Evolutionary conservation across 306 rosid species (phyloP), one percentile per base, ranked within the genome.

Genomic region (Fragaria vesca): DNA sequence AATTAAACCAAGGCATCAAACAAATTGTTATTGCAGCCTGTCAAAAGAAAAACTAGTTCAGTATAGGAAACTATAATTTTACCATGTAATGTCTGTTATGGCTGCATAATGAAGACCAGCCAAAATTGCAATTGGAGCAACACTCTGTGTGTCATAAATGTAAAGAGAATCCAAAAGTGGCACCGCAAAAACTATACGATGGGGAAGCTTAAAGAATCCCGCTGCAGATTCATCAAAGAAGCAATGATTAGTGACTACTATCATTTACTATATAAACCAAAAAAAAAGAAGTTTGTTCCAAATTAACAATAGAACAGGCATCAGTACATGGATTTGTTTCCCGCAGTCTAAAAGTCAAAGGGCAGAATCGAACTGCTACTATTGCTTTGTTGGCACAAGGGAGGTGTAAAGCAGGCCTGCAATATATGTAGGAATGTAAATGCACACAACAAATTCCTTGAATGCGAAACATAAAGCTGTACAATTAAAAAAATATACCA

Each of bases 21-120:
- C 50, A 83, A 76, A 43, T 52, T 18, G 26, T 66, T 66, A 15
- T 66, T 66, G 28, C 48, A 66, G 71, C 47, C 47, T 38, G 13
- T 66, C 28, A 17, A 66, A 18, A 17, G 1, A 8, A 36, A 8
- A 8, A 8, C 28, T 7, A 38, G 80, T 67, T 63, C 71, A 67
- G 38, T 40, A 40, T 9, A 15, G 71, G 34, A 26, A 78, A 78
- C 81, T 51, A 47, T 8, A 72, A 42, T 66, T 68, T 85, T 87
- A 95, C 99, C 99, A 95, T 61, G 97, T 77, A 46, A 91, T 83
- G 82, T 95, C 99, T 40, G 99, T 93, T 83, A 93, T 85, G 78
- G 99, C 80, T n/a, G 97, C 93, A 79, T 93, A 95, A 83, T 95
- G 97, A 81, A 95, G 93, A 74, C 99, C 97, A 68, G 93, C 94